These are phyloP conservation scores for Ambrosia hybrid DNA, from an alignment of 140 eudicot species.

Conservation along the genomic window DNA sequence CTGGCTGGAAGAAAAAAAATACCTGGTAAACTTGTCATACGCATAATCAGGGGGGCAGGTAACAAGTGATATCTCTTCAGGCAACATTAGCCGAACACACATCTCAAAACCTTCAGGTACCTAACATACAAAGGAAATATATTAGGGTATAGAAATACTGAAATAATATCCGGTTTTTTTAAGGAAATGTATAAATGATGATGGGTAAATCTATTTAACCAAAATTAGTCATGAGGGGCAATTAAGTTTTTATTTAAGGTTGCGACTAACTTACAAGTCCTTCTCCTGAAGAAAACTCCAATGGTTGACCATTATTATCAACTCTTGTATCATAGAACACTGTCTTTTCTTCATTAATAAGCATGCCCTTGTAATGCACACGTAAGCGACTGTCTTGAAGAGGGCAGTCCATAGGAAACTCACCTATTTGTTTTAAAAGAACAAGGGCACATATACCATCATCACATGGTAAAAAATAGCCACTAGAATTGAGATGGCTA, in stretches of 20 bases:
- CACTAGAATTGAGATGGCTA: conserved; percentile 5
- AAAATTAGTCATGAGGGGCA: no score
- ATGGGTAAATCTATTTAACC: no score
- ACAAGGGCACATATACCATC: conserved; percentile 18
- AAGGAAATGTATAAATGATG: no score
- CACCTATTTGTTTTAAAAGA: conserved; percentile 57
- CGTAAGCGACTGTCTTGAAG: conserved; percentile 87
- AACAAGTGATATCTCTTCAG: conserved; percentile 87
- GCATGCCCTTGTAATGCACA: conserved; percentile 94
- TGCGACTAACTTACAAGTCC: conserved; percentile 78
- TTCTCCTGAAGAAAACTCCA: conserved; percentile 96
- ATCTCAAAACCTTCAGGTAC: conserved; percentile 99
- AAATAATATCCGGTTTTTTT: no score
- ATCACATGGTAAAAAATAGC: conserved; percentile 5
- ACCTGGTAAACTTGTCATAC: conserved; percentile 94
- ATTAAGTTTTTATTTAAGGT: no score
- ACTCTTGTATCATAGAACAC: conserved; percentile 81
- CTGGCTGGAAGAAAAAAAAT: not conserved
- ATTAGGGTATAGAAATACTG: no score
- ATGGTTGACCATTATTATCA: conserved; percentile 83
- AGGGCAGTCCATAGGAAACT: conserved; percentile 99
- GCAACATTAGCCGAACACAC: conserved; percentile 93
- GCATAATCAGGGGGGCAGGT: conserved; percentile 99
- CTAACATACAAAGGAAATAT: conserved; percentile 25
- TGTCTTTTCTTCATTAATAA: conserved; percentile 70